Base-by-base conservation (phyloP, 2,329 filamentous ascomycete species). In the Colletotrichum coccodes region DNA sequence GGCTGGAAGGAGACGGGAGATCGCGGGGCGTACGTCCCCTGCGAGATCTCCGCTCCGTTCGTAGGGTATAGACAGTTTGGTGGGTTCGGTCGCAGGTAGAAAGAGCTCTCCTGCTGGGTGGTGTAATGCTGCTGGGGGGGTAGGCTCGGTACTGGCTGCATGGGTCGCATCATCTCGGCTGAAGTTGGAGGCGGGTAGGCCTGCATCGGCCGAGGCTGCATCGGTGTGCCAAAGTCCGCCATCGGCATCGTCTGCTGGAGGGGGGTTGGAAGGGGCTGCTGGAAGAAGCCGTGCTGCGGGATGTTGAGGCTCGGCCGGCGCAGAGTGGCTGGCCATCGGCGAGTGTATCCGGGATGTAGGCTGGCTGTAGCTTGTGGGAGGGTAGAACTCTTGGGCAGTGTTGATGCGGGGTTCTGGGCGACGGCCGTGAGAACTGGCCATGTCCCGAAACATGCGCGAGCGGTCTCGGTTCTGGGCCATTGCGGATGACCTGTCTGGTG, bases 391-490 rank as follows among this genome's bases (percentile, higher is more conserved):
- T 4, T 52, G 36, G 36, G 53, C 36, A 8, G 46, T 30, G 32
- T 40, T 61, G 28, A 60, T 18, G 30, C 65, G 65, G 21, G 28
- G 50, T 28, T 68, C 65, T 9, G 54, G 49, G n/a, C 65, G 65
- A 34, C 65, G 61, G 4, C 47, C 26, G 21, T 54, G 61, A 3
- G 60, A 54, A 32, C 28, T 54, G 26, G 54, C 8, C 56, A 66
- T 56, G 54, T 65, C 65, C 16, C 65, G 65, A 7, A 68, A 68
- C 54, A 68, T 28, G 36, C 65, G 61, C 26, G 65, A 68, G 11
- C 63, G 65, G 54, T 68, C 65, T 65, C 65, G 65, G 42, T 60
- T 68, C 49, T 56, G 62, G 32, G 46, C 49, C 64, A 68, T 64
- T 36, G 61, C 53, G n/a, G 64, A 42, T 0, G 65, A 60, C 8